Evolutionary conservation across 192 early-diverging fungal species (phyloP), one percentile per base, ranked within the genome.

Genomic region (Endogone sp.): DNA sequence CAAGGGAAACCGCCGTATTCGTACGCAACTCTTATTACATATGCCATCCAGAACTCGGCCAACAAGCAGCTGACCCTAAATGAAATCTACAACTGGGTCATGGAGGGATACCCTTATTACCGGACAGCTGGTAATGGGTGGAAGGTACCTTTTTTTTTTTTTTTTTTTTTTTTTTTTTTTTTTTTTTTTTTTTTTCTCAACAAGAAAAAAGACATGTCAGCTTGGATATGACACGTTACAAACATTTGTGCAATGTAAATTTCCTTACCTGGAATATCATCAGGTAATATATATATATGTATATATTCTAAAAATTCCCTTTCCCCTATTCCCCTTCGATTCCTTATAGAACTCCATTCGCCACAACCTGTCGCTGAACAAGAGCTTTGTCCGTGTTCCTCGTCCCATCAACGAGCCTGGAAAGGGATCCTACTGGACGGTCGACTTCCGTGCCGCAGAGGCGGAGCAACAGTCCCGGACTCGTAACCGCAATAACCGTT

Each of bases 381-480:
- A 90, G 65, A 81, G 78, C n/a, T 95, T 95, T 81, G 84, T 91
- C 25, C 84, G 88, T 60, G 86, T 93, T 4, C 83, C 90, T 23
- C 82, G 92, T 16, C 87, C 90, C 8, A 85, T 90, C 64, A 92
- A 91, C 70, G 92, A 93, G 66, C 92, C 92, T 21, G 92, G 92
- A n/a, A 93, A 93, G 78, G 92, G 92, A 22, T 88, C 90, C 29
- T 93, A 91, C 62, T 93, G 92, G 92, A 90, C 88, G 0, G 86
- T 93, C 20, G 90, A 93, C 64, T 73, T 77, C 24, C 73, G 73
- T 56, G 76, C 75, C 31, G 73, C 70, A 21, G 72, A 74, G 32
- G 63, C 69, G 3, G 73, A 73, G 54, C 68, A 64, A 49, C 31
- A 65, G 57, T 65, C 65, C 24, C 62, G 64, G n/a, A 54, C 27